phyloP scores from a whole-genome alignment of 768 basidiomycete species.

The Pulveroboletus frians region DNA sequence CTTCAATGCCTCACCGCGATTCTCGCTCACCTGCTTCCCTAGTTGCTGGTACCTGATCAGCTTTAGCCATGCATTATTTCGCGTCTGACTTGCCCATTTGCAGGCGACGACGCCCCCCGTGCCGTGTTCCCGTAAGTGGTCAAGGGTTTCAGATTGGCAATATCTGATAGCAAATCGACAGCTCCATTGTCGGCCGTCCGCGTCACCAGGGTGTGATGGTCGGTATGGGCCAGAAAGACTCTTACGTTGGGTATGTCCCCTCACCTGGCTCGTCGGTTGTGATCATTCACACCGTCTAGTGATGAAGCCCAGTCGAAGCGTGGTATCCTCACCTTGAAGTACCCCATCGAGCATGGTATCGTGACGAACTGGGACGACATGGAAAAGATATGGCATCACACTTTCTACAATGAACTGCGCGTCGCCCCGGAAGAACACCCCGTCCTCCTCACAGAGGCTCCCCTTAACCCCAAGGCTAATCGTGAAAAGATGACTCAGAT shows the following conservation, averaged over 20 bases:
- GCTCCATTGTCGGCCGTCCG: conserved; percentile 91
- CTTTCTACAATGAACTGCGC: conserved; percentile 83
- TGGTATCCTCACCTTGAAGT: conserved; percentile 89
- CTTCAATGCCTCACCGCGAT: conserved; percentile 4
- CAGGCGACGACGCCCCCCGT: conserved; percentile 85
- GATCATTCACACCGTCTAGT: conserved; percentile 35
- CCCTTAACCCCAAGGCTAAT: conserved; percentile 69
- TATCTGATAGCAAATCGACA: conserved; percentile 27
- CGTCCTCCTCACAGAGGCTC: conserved; percentile 66
- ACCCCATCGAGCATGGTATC: conserved; percentile 91
- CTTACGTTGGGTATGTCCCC: conserved; percentile 75
- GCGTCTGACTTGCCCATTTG: conserved; percentile 19
- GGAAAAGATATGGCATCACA: conserved; percentile 99
- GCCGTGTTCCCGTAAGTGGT: conserved; percentile 88
- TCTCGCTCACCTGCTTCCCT: conserved; percentile 20
- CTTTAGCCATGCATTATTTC: neutral
- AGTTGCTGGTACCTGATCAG: conserved; percentile 56
- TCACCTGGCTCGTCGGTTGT: conserved; percentile 2
- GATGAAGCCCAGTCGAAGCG: conserved; percentile 93
- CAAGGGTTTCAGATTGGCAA: conserved; percentile 2
- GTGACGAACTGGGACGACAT: conserved; percentile 99
- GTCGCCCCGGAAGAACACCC: conserved; percentile 76
- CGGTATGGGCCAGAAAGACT: conserved; percentile 95
- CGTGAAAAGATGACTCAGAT: conserved; percentile 75
- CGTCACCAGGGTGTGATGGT: conserved; percentile 96